phyloP scores from a whole-genome alignment of 345 rosid genomes.

The Alliaria petiolata region DNA sequence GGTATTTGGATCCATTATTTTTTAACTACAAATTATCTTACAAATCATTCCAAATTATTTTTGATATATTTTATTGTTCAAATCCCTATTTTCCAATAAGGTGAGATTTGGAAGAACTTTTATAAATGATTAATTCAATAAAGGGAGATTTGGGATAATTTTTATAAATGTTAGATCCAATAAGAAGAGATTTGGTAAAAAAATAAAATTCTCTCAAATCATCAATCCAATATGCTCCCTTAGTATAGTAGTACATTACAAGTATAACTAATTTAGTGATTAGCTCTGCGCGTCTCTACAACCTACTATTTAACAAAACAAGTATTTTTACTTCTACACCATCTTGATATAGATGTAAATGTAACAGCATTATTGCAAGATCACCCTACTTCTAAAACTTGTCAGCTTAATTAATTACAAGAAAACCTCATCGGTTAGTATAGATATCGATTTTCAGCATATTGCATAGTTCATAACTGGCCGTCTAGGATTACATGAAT shows the following conservation, averaged over 20 bases:
- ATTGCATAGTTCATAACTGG: neutral
- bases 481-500: neutral
- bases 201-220: too few relatives aligned
- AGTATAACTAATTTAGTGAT: neutral
- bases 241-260: neutral
- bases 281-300: neutral
- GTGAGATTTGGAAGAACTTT: too few relatives aligned
- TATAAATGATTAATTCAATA: too few relatives aligned
- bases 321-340: neutral
- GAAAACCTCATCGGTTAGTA: neutral
- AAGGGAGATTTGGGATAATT: too few relatives aligned
- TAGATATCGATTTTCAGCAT: neutral
- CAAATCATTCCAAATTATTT: too few relatives aligned
- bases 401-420: neutral
- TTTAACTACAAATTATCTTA: too few relatives aligned
- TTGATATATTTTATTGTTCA: too few relatives aligned
- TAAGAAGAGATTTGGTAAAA: too few relatives aligned
- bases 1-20: too few relatives aligned
- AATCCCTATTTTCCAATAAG: too few relatives aligned
- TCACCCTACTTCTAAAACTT: neutral
- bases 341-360: neutral
- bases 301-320: neutral
- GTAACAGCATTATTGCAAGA: neutral
- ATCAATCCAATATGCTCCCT: too few relatives aligned
- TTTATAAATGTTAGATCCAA: too few relatives aligned